A percentile compares a stretch with the other conserved stretches of the same genome.
These are phyloP conservation scores for Brassica balearica DNA, from an alignment of 441 rosid genomes.

Conservation along the genomic window DNA sequence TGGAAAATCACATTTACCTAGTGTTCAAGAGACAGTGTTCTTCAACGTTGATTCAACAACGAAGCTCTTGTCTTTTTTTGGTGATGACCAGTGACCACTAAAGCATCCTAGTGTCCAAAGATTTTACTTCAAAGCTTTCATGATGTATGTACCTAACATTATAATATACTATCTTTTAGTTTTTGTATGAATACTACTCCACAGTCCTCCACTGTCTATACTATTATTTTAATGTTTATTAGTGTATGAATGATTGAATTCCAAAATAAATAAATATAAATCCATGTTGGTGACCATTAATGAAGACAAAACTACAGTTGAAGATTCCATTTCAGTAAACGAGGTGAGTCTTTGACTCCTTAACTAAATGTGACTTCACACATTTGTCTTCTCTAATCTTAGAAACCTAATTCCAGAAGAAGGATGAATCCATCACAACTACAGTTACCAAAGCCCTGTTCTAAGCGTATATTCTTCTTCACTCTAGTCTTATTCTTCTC, in stretches of 20 bases:
- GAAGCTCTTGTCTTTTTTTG: constrained; percentile 6
- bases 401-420: constrained; percentile 21
- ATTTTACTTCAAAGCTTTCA: neutral
- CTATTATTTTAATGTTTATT: neutral
- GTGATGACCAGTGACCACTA: constrained; percentile 9
- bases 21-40: constrained; percentile 55
- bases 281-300: constrained; percentile 15
- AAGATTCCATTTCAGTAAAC: constrained; percentile 22
- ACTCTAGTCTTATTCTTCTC: constrained; percentile 10
- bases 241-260: neutral
- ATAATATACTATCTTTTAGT: no score
- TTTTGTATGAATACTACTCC: neutral
- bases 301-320: constrained; percentile 13
- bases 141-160: neutral
- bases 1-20: constrained; percentile 70
- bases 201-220: neutral
- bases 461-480: constrained; percentile 29
- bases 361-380: neutral
- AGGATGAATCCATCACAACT: constrained; percentile 18
- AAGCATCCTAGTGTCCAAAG: constrained; percentile 15
- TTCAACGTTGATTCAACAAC: constrained; percentile 36
- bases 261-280: neutral
- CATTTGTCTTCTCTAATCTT: constrained; percentile 8
- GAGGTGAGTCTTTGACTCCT: constrained; percentile 19
- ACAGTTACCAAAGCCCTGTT: constrained; percentile 13